These are phyloP conservation scores for Chondrus crispus DNA, from an alignment of 23 red algal species.

Conservation along the genomic window DNA sequence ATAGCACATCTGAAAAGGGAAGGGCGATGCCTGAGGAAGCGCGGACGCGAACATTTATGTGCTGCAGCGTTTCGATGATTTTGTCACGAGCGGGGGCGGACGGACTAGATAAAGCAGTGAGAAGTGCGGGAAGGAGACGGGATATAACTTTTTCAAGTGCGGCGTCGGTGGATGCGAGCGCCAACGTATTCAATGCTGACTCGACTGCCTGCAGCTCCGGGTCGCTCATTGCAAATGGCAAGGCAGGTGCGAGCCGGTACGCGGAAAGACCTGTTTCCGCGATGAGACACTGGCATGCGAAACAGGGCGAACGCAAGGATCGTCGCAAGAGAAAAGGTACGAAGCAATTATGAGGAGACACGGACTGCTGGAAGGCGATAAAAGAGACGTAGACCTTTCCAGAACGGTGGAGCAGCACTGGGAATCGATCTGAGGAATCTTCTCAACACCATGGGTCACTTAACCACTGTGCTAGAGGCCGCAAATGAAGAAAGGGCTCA, in stretches of 20 bases:
- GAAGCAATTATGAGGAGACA: too few relatives aligned
- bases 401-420: too few relatives aligned
- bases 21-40: conserved; percentile 14
- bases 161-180: conserved; percentile 40
- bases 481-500: too few relatives aligned
- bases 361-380: too few relatives aligned
- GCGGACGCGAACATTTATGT: conserved; percentile 64
- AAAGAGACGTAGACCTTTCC: too few relatives aligned
- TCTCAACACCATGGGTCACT: too few relatives aligned
- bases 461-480: too few relatives aligned
- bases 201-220: conserved; percentile 52
- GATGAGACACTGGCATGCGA: too few relatives aligned
- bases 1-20: conserved; percentile 11
- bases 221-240: neutral
- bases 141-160: conserved; percentile 50
- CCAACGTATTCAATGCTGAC: conserved; percentile 51
- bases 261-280: too few relatives aligned
- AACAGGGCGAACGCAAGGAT: too few relatives aligned
- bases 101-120: conserved; percentile 40
- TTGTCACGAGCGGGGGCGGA: conserved; percentile 49
- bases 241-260: neutral
- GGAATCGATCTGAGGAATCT: too few relatives aligned
- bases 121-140: conserved; percentile 54
- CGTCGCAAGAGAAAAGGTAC: too few relatives aligned
- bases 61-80: conserved; percentile 51